Conservation (phyloP, 768 basidiomycete genomes). For the Trametes cingulata region DNA sequence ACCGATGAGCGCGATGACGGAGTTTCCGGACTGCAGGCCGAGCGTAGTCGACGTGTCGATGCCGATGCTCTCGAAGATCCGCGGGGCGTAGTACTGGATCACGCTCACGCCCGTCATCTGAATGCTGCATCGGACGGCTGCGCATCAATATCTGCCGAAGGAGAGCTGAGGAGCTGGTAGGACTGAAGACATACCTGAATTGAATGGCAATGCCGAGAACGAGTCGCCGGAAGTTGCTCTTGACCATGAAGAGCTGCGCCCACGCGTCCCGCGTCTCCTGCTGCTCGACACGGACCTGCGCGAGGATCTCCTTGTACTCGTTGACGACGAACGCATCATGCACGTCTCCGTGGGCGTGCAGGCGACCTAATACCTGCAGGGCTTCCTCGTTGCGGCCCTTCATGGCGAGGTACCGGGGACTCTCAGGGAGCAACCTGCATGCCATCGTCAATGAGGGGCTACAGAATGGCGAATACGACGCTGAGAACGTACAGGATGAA, state of each 20-base stretch:
- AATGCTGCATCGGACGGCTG: slow-evolving; percentile 45
- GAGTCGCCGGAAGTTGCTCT: slow-evolving; percentile 49
- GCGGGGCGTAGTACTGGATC: slow-evolving; percentile 36
- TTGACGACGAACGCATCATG: slow-evolving; percentile 48
- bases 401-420: slow-evolving; percentile 56
- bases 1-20: slow-evolving; percentile 53
- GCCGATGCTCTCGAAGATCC: slow-evolving; percentile 20
- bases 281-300: slow-evolving; percentile 23
- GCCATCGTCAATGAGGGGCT: slow-evolving; percentile 14
- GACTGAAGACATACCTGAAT: slow-evolving; percentile 19
- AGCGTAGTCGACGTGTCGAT: slow-evolving; percentile 38
- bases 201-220: slow-evolving; percentile 40
- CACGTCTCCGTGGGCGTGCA: slow-evolving; percentile 52
- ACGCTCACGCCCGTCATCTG: slow-evolving; percentile 62
- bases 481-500: slow-evolving; percentile 44
- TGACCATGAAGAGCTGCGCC: slow-evolving; percentile 41
- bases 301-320: slow-evolving; percentile 27
- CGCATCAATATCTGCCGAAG: slow-evolving; percentile 32
- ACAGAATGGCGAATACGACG: neutral
- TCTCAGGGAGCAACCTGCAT: slow-evolving; percentile 26
- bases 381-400: slow-evolving; percentile 51
- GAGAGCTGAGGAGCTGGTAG: slow-evolving; percentile 22
- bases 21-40: slow-evolving; percentile 56
- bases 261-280: slow-evolving; percentile 31
- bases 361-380: slow-evolving; percentile 42